Conservation (phyloP, 2,329 filamentous ascomycete species). For the Taxawa tesnikishii region DNA sequence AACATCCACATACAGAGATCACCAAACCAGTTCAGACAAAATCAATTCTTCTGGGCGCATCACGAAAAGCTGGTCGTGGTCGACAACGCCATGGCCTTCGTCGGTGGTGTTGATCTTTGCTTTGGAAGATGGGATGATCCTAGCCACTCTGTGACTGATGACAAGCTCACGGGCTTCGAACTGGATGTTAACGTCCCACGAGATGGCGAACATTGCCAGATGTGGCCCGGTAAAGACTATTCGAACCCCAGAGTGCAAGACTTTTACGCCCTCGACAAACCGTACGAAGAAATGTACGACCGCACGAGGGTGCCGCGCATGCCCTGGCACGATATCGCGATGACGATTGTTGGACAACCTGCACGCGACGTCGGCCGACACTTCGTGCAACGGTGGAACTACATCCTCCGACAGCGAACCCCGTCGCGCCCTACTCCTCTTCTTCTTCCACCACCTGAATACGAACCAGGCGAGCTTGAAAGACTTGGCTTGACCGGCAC, state of each 20-base stretch:
- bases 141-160: constrained; percentile 79
- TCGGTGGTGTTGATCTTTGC: constrained; percentile 90
- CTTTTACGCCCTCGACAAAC: constrained; percentile 84
- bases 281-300: constrained; percentile 98
- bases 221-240: constrained; percentile 97
- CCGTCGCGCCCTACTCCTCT: constrained; percentile 90
- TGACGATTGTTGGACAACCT: constrained; percentile 95
- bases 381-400: constrained; percentile 98
- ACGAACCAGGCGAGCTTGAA: constrained; percentile 73
- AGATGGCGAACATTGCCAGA: constrained; percentile 86
- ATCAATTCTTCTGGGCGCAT: constrained; percentile 98
- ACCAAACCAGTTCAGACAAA: constrained; percentile 95
- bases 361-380: constrained; percentile 88
- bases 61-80: constrained; percentile 98
- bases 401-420: constrained; percentile 82
- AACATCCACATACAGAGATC: constrained; percentile 95
- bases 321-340: constrained; percentile 97
- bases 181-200: constrained; percentile 57
- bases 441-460: constrained; percentile 84
- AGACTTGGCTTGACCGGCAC: constrained; percentile 81
- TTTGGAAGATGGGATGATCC: constrained; percentile 97
- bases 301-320: constrained; percentile 78
- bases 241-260: constrained; percentile 93
- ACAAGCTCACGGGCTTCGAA: constrained; percentile 93
- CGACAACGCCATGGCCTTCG: constrained; percentile 90